Percentiles rank a stretch among this genome's conserved stretches.
Evolutionary conservation across 495 filamentous ascomycete genomes (phyloP).

Genomic region (Annulohypoxylon moriforme): DNA sequence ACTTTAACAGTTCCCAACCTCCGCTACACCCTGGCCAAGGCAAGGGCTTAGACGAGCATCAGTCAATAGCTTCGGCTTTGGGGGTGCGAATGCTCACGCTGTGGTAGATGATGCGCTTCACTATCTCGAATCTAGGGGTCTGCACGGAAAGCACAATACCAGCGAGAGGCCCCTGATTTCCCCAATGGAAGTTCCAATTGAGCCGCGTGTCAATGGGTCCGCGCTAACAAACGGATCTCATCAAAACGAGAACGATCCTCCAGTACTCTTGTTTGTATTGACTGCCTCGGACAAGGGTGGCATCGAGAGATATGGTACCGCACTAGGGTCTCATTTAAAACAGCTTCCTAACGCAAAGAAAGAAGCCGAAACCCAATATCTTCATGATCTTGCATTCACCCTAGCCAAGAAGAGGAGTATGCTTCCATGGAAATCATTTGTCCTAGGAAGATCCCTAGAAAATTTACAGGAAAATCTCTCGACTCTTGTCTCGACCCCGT

Average conservation of each 20-base stretch:
- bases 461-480: constrained; percentile 2
- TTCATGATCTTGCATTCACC: constrained; percentile 43
- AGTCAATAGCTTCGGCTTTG: constrained; percentile 67
- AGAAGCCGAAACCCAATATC: background rate
- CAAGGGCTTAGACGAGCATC: constrained; percentile 53
- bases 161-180: background rate
- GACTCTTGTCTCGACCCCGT: background rate
- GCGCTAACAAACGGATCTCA: background rate
- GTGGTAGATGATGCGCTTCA: constrained; percentile 59
- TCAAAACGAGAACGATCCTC: background rate
- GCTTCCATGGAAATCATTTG: constrained; percentile 43
- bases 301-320: background rate
- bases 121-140: background rate
- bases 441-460: background rate
- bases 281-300: constrained; percentile 7
- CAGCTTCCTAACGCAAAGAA: background rate
- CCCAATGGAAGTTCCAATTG: background rate
- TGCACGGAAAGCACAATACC: background rate
- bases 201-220: too few species aligned
- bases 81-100: constrained; percentile 66
- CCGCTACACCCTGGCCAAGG: constrained; percentile 34
- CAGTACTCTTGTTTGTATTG: background rate
- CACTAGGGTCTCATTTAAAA: background rate
- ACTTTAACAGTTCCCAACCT: background rate
- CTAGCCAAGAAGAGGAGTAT: constrained; percentile 41